These are phyloP conservation scores for Sporothrix luriei DNA, from an alignment of 2,329 filamentous ascomycete genomes.

Conservation along the genomic window DNA sequence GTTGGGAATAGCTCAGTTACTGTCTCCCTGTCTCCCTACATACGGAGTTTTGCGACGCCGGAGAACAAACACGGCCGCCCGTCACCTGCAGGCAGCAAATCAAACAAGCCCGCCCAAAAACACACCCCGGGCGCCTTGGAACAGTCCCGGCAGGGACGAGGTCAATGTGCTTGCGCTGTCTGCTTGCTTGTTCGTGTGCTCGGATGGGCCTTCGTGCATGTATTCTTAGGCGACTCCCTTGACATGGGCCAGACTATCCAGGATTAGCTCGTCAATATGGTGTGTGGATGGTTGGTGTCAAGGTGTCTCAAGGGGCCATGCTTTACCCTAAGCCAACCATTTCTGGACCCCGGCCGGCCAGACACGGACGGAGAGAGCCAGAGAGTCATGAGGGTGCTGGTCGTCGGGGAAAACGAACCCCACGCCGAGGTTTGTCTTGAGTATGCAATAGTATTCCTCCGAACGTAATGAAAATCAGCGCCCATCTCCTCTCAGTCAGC, in stretches of 20 bases:
- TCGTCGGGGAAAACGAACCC: neutral
- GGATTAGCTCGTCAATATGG: conserved; percentile 17
- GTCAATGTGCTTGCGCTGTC: neutral
- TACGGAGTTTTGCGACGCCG: conserved; percentile 1
- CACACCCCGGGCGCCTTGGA: conserved; percentile 9
- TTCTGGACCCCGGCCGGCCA: conserved; percentile 10
- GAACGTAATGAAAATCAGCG: neutral
- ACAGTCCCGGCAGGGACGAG: neutral
- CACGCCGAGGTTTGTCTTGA: neutral
- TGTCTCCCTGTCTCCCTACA: too few species aligned
- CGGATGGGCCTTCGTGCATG: neutral
- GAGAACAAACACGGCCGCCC: neutral
- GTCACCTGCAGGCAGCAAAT: conserved; percentile 27
- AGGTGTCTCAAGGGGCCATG: conserved; percentile 1
- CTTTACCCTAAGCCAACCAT: neutral
- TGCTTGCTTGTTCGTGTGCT: neutral
- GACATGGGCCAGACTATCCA: neutral
- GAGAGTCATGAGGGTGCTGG: neutral
- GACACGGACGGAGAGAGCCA: conserved; percentile 6
- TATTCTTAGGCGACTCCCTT: neutral
- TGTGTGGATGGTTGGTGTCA: conserved; percentile 24
- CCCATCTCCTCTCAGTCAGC: neutral
- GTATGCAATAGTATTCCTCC: neutral
- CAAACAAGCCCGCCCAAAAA: conserved; percentile 15
- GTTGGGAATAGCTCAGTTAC: too few species aligned